Base-by-base conservation (phyloP, 371 early-diverging fungal species). In the Hamiltosporidium tvaerminnensis region DNA sequence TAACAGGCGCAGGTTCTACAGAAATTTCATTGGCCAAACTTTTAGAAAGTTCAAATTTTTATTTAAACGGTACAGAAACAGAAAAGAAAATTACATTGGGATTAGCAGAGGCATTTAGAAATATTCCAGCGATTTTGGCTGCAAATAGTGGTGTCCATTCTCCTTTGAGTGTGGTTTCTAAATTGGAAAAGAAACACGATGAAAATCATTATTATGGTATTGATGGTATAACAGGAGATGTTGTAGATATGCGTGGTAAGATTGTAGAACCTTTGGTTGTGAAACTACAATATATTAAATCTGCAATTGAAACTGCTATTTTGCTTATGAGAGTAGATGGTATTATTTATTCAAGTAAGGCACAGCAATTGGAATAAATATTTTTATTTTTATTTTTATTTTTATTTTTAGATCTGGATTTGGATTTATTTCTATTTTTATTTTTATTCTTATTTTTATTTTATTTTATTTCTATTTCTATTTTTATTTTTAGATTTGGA, bases 201-300 rank as follows among this genome's bases (percentile, higher is more conserved):
- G 86, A 87, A 47, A 68, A 76, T 52, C 82, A 85, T 69, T 82
- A 85, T 53, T 90, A 85, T 82, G 96, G 96, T 67, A 86, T 95
- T 65, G 88, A 97, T 76, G 99, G 99, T 49, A 84, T 84, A 66
- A 83, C 83, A 59, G 97, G 96, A 68, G 85, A 84, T 70, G 82
- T 93, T 41, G 92, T 86, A 16, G 95, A 95, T 76, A 93, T 94
- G 90, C 83, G 84, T 55, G 85, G 85, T 53, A 59, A 58, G 32
- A 83, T 99, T 65, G 89, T 94, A 90, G 99, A 99, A 80, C 95
- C 97, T n/a, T 83, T 85, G 63, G 88, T 91, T 14, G 97, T 99
- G 67, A 99, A 99, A 82, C 84, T 87, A 31, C 99, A 99, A 82
- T 90, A 89, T 3, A 82, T 97, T 79, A 96, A 94, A 85, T 91